Evolutionary conservation across 345 rosid genomes (phyloP), one percentile per base, ranked within the genome.

Genomic region (Eucalyptus erythrocorys): DNA sequence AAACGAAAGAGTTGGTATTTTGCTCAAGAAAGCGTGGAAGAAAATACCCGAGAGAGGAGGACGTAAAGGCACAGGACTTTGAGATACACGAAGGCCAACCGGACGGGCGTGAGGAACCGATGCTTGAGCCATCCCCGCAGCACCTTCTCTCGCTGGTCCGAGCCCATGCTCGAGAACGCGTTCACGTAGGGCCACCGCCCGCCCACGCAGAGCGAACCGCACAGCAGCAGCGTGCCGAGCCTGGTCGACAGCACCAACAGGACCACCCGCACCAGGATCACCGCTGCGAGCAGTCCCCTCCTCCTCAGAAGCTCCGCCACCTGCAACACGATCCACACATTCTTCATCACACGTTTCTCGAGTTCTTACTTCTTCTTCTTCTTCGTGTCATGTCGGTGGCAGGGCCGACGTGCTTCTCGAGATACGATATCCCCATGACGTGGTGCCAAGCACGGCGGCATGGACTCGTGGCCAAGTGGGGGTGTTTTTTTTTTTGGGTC

Each of bases 221-320:
- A 95, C 2, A 97, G 91, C 88, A 97, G 45, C 16, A 95, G 43
- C 3, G 97, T 95, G 27, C 99, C 99, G 82, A 97, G 13, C 92
- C 95, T 93, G 3, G 99, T 95, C 12, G 94, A 93, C 57, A 97
- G 92, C 15, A 92, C 17, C 89, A 92, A 22, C 42, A 95, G 34
- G 17, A 94, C 92, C 21, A 89, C 53, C 80, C 99, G 93, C 55
- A 91, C 85, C 86, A 93, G 10, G 7, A 94, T 81, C 91, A 91
- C 50, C 1, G 87, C 92, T 42, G 93, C 96, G 3, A 22, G 68
- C 16, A 88, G 27, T 0, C 59, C 89, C 89, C 95, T 91, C 80
- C 86, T 93, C 45, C 5, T 11, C 27, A 95, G 0, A 8, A 87
- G 7, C 90, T 95, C 96, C 12, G 95, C 96, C 0, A 71, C 79